Evolutionary conservation across 176 grass and related monocot genomes (phyloP), one percentile per base, ranked within the genome.

Genomic region (Zoysia japonica): DNA sequence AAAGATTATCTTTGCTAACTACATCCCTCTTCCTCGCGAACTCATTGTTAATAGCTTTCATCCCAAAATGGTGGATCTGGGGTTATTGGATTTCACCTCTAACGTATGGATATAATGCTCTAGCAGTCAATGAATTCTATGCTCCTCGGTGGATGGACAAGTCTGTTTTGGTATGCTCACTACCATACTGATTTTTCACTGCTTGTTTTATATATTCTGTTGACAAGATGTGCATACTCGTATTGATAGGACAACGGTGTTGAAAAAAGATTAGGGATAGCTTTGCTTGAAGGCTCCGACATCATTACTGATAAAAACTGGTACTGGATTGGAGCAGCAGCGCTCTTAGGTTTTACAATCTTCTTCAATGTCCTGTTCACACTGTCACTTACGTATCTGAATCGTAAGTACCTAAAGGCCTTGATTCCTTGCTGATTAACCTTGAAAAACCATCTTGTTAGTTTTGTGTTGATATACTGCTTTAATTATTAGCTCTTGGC

Each of bases 61-160:
- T 99, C 61, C 96, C 92, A 6, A 93, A 93, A 39, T 99, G 96
- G 96, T 99, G 96, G 96, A 87, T 99, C 38, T 99, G 96, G 96
- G 96, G 92, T 61, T 99, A 95, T 68, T 99, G 96, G 96, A 71
- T 91, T 89, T 99, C 96, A 5, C 96, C 96, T 38, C 61, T 99
- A 50, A 86, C 85, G 65, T 99, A 99, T 36, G 96, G 86, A 65
- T 99, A 88, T 42, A 99, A 99, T 88, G 86, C 96, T 68, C 76
- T 99, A 70, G 86, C 88, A 63, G 91, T 99, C 62, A 99, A 99
- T 77, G 96, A 99, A 83, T 99, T 95, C 59, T 93, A 88, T 38
- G 47, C 96, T 82, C 96, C 96, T 77, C 91, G 96, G 76, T 99
- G 96, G 96, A 99, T 95, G 92, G 74, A 88, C 70, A 83, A 72